phyloP scores from a whole-genome alignment of 2,329 filamentous ascomycete species.

The Bisporella sp. region DNA sequence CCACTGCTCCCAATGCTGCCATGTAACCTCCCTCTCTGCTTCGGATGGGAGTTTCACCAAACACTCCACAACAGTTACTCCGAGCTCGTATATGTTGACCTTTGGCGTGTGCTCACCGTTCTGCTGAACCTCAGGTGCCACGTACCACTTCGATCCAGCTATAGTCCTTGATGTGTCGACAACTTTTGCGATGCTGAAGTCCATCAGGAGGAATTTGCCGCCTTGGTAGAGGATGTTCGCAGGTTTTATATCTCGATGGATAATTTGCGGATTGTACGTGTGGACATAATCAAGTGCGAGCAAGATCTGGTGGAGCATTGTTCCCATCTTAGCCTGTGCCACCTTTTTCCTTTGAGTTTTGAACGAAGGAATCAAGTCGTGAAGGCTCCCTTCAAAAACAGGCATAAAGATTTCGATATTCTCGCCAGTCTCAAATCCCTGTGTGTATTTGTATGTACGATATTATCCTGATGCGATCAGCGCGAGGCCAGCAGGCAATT shows the following conservation, averaged over 20 bases:
- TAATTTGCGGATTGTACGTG: not conserved
- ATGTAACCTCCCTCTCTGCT: not conserved
- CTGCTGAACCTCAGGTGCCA: not conserved
- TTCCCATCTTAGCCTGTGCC: no score
- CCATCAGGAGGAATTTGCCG: not conserved
- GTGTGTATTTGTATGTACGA: not conserved
- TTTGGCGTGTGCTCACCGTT: not conserved
- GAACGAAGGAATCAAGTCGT: not conserved
- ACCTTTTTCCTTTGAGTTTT: no score
- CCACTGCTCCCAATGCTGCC: not conserved
- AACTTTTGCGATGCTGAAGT: constrained; percentile 1
- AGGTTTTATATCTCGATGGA: not conserved
- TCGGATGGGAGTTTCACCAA: not conserved
- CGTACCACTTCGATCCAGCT: not conserved
- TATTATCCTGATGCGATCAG: not conserved
- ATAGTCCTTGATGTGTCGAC: constrained; percentile 1
- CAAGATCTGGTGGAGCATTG: constrained; percentile 1
- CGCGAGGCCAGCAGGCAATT: not conserved
- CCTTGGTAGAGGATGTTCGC: not conserved
- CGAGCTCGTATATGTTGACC: not conserved
- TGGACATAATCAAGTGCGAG: not conserved
- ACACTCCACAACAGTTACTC: not conserved
- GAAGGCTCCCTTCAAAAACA: not conserved
- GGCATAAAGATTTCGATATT: constrained; percentile 1
- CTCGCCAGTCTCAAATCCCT: not conserved